Evolutionary conservation across 2,329 filamentous ascomycete genomes (phyloP), one percentile per base, ranked within the genome.

Genomic region (Penicillium janthinellum): DNA sequence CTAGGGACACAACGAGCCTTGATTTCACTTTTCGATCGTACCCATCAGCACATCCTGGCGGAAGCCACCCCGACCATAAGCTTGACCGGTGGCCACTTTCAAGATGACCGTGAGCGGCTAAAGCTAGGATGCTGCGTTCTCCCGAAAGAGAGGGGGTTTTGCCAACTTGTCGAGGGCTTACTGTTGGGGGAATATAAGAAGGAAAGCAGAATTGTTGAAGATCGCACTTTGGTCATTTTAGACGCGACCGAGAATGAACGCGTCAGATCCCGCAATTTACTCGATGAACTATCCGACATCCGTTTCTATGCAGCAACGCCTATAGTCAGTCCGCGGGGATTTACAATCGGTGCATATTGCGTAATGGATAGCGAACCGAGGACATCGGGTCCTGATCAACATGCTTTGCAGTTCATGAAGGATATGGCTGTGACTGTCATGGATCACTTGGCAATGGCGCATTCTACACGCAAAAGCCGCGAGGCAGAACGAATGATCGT

Each of bases 281-380:
- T 78, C 1, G 54, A 57, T 0, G 65, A 60, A 3, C 51, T 67
- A 7, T 69, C 73, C 0, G 62, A 73, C 22, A 59, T 78, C 6
- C 69, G 71, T 22, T 86, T 85, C 67, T 83, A 84, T 58, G 82
- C 81, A 5, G 81, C 79, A 4, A 85, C 88, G 0, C 86, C 86
- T 0, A 85, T 89, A 48, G 76, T 81, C 28, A 85, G 83, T 10
- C 81, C 79, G 0, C 79, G 79, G 39, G 81, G 83, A 22, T 79
- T 81, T 57, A 77, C 77, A 31, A 86, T 89, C 54, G 87, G 87
- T n/a, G 79, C 79, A 1, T 86, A 84, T 59, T 80, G 81, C 49
- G 81, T 88, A 1, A 77, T 85, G 2, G 86, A 88, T 63, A 79
- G 84, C 52, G 75, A 78, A 31, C 78, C 82, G 0, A 79, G 84